These are phyloP conservation scores for Byssochlamys sp. DNA, from an alignment of 2,329 filamentous ascomycete species.

Conservation along the genomic window DNA sequence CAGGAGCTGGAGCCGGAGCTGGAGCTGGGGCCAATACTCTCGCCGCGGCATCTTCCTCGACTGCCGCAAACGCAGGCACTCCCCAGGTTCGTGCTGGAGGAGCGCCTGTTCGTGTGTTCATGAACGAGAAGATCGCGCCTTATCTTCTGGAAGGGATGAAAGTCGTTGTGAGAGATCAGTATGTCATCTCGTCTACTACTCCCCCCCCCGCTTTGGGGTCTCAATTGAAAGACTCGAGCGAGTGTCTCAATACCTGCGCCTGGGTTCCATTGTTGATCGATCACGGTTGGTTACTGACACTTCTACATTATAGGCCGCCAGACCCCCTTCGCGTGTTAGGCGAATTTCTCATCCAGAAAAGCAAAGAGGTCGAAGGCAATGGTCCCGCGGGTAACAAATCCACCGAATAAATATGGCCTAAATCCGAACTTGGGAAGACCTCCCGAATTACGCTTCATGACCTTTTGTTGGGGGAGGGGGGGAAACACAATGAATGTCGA, in stretches of 20 bases:
- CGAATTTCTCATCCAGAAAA: conserved; percentile 60
- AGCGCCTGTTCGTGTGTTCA: conserved; percentile 58
- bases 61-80: not conserved
- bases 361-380: conserved; percentile 52
- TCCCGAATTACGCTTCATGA: not conserved
- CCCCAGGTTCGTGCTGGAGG: conserved; percentile 54
- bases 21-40: not conserved
- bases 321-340: conserved; percentile 61
- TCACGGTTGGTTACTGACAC: not conserved
- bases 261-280: not conserved
- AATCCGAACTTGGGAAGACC: conserved; percentile 8
- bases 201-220: not conserved
- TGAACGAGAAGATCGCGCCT: conserved; percentile 62
- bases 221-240: not conserved
- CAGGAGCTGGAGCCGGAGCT: not conserved
- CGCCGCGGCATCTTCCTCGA: not conserved
- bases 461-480: not conserved
- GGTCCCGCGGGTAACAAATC: conserved; percentile 1
- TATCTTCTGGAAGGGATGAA: conserved; percentile 67
- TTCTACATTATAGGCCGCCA: conserved; percentile 43
- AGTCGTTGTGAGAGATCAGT: conserved; percentile 60
- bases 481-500: not conserved
- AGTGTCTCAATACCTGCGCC: not conserved
- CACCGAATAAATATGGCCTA: conserved; percentile 13
- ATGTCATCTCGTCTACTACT: conserved; percentile 25